A percentile compares a stretch with the other conserved stretches of the same genome.
Evolutionary conservation across 2,329 filamentous ascomycete genomes (phyloP).

Genomic region (Colletotrichum cordylinicola): DNA sequence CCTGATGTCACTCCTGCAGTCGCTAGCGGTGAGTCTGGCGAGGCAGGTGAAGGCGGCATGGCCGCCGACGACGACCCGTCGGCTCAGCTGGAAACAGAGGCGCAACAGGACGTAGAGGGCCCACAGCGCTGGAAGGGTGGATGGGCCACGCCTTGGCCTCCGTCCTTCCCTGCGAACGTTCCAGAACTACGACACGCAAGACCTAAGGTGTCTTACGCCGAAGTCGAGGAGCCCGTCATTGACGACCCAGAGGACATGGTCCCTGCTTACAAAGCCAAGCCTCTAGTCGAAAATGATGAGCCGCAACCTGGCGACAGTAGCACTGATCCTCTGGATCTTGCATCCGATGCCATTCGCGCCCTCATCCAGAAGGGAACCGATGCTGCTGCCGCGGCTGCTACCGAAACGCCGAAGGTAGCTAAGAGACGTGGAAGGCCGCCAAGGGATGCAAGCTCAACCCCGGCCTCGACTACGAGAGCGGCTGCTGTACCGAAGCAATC

Average conservation of each 20-base stretch:
- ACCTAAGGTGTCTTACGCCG: constrained; percentile 56
- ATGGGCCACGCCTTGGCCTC: neutral
- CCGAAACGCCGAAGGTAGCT: constrained; percentile 29
- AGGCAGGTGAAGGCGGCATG: constrained; percentile 25
- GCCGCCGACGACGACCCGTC: constrained; percentile 21
- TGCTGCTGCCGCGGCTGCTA: constrained; percentile 12
- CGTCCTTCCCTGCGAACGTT: constrained; percentile 38
- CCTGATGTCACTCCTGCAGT: neutral
- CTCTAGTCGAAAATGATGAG: neutral
- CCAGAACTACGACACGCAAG: constrained; percentile 58
- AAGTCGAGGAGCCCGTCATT: constrained; percentile 45
- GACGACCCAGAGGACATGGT: constrained; percentile 50
- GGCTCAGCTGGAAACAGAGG: constrained; percentile 1
- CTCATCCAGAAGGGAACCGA: constrained; percentile 26
- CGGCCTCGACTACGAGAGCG: neutral
- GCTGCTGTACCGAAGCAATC: neutral
- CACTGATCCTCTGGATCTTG: constrained; percentile 42
- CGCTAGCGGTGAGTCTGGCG: neutral
- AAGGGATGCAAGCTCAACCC: constrained; percentile 38
- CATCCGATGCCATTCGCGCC: constrained; percentile 38
- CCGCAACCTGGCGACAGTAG: neutral
- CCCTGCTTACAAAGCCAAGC: constrained; percentile 18
- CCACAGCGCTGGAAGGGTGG: neutral
- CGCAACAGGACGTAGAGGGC: neutral
- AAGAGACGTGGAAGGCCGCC: constrained; percentile 35